A percentile compares a stretch with the other conserved stretches of the same genome.
These are phyloP conservation scores for Phytopythium oedochilum DNA, from an alignment of 352 stramenopile genomes.

Conservation along the genomic window DNA sequence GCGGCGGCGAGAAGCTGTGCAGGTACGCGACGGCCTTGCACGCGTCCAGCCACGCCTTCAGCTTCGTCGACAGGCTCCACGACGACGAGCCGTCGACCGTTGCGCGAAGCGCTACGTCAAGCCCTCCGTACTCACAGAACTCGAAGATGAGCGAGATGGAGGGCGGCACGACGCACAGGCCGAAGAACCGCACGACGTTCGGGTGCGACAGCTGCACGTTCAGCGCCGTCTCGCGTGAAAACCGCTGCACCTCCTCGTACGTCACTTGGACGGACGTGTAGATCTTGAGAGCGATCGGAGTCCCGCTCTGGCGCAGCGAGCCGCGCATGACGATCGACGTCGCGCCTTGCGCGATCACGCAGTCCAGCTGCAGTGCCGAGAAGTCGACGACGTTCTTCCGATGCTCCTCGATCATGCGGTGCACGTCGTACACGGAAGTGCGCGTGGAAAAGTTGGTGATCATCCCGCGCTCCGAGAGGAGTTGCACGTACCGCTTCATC, in stretches of 20 bases:
- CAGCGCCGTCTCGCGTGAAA: constrained; percentile 75
- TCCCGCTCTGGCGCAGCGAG: constrained; percentile 35
- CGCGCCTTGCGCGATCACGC: constrained; percentile 72
- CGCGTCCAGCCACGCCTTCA: constrained; percentile 82
- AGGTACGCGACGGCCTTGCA: constrained; percentile 78
- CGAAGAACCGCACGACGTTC: constrained; percentile 81
- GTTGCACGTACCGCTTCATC: constrained; percentile 68
- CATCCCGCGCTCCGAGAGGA: constrained; percentile 78
- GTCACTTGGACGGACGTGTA: constrained; percentile 83
- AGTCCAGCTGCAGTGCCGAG: constrained; percentile 61
- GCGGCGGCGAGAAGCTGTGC: constrained; percentile 76
- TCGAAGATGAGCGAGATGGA: constrained; percentile 86
- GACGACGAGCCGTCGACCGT: constrained; percentile 29
- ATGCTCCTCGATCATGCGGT: constrained; percentile 86
- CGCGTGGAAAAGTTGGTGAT: constrained; percentile 87
- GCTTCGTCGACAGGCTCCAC: constrained; percentile 65
- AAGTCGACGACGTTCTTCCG: constrained; percentile 82
- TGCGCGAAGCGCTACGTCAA: constrained; percentile 47
- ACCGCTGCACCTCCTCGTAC: constrained; percentile 74
- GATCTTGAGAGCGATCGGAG: constrained; percentile 79
- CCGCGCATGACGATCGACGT: constrained; percentile 85
- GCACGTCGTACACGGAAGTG: constrained; percentile 85
- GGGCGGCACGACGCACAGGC: constrained; percentile 75
- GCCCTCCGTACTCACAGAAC: constrained; percentile 78
- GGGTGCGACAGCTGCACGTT: constrained; percentile 81